Base-by-base conservation (phyloP, 2,329 filamentous ascomycete species). In the Aspergillus intermedius region DNA sequence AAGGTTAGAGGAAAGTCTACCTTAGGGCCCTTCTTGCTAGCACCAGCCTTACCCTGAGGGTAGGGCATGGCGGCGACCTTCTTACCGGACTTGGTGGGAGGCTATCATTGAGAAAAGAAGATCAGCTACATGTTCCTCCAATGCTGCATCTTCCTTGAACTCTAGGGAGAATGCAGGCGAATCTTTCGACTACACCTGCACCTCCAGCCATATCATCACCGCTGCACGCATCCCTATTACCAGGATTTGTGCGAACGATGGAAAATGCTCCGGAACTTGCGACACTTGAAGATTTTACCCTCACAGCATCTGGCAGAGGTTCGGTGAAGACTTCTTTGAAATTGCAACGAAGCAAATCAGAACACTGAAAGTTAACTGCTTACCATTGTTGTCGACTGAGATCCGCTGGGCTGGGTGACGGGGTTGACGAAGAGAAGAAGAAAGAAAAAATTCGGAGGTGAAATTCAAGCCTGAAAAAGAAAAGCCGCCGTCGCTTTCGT, bases 91-190 rank as follows among this genome's bases (percentile, higher is more conserved):
- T 97, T 98, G 74, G 91, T 98, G 74, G 91, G 88, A 87, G 93
- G 89, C 93, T 97, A 81, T 97, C 91, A 97, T 97, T 93, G 91
- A 97, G 91, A 89, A 94, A 55, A 93, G 87, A 95, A 89, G 85
- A 88, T 71, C 87, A 96, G 90, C 86, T 74, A 76, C 81, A 79
- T 83, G 82, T 21, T 84, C 81, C 85, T 85, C 79, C 80, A 84
- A 83, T 63, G 65, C 78, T 79, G 74, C 71, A 80, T 87, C 86
- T 89, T 87, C 84, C 86, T 83, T 86, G 77, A 87, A 86, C 89
- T 95, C 89, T 94, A 94, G 77, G 85, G 88, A 93, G 86, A 75
- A 54, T 58, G 66, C 55, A 61, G 74, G 68, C 60, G 67, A 54
- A 72, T 49, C 53, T 47, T 58, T 78, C 77, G 76, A 76, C 77